Conservation (phyloP, 768 basidiomycete species). For the Leccinum truebloodii region DNA sequence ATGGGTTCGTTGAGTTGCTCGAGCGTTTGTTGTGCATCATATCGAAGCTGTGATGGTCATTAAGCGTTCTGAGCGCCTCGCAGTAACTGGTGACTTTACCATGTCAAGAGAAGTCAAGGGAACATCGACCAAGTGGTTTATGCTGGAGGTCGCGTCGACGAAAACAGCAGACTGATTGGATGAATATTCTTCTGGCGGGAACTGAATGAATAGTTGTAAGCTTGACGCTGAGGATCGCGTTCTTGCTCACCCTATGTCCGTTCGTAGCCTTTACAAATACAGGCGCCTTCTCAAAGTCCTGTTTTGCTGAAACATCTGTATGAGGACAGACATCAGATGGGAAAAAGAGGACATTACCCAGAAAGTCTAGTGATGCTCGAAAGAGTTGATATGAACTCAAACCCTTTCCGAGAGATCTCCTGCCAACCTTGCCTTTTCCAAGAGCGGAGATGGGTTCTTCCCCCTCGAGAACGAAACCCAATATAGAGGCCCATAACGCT, state of each 20-base stretch:
- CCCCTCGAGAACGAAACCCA: constrained; percentile 64
- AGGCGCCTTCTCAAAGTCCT: constrained; percentile 58
- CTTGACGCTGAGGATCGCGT: background rate
- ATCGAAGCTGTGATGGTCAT: constrained; percentile 54
- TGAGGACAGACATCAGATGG: constrained; percentile 8
- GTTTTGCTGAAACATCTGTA: constrained; percentile 52
- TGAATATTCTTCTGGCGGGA: constrained; percentile 55
- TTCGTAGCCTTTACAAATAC: constrained; percentile 59
- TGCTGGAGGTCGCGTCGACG: constrained; percentile 73
- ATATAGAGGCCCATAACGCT: constrained; percentile 64
- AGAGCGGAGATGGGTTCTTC: constrained; percentile 48
- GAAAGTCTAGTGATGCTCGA: constrained; percentile 78
- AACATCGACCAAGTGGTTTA: constrained; percentile 77
- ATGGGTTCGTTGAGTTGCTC: constrained; percentile 54
- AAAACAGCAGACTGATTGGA: constrained; percentile 57
- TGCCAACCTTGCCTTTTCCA: constrained; percentile 28
- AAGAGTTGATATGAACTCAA: constrained; percentile 91
- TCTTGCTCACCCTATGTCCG: constrained; percentile 51
- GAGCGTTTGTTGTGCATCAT: constrained; percentile 77
- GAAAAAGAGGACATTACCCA: constrained; percentile 52
- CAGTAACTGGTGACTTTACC: constrained; percentile 41
- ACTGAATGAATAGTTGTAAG: constrained; percentile 42
- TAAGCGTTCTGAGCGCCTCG: background rate
- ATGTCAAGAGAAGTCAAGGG: constrained; percentile 78
- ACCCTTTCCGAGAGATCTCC: constrained; percentile 71